phyloP scores from a whole-genome alignment of 371 early-diverging fungal species.

The Umbelopsis sp. region DNA sequence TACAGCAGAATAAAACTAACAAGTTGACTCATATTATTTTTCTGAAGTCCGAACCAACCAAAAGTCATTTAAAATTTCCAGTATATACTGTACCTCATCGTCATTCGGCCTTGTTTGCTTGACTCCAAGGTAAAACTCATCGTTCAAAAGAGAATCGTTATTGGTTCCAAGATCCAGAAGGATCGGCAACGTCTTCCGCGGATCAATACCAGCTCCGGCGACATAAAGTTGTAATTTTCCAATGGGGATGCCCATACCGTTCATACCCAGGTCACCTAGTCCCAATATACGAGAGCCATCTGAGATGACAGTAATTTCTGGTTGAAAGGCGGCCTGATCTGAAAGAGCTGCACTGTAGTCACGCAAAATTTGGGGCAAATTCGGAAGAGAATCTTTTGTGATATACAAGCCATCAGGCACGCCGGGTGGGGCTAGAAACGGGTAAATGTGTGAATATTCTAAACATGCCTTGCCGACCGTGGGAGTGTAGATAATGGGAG shows the following conservation, averaged over 20 bases:
- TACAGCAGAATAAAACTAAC: slow-evolving; percentile 74
- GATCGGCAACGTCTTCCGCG: slow-evolving; percentile 83
- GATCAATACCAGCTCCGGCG: slow-evolving; percentile 91
- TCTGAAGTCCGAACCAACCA: neutral
- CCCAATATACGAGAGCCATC: slow-evolving; percentile 94
- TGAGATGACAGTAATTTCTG: slow-evolving; percentile 89
- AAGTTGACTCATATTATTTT: neutral
- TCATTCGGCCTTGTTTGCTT: slow-evolving; percentile 51
- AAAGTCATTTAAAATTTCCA: neutral
- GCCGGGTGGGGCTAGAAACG: slow-evolving; percentile 76
- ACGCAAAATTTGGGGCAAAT: slow-evolving; percentile 66
- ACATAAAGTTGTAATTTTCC: slow-evolving; percentile 93
- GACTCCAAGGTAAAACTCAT: slow-evolving; percentile 86
- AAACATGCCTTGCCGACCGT: slow-evolving; percentile 91
- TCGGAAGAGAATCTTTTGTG: slow-evolving; percentile 65
- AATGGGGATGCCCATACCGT: slow-evolving; percentile 93
- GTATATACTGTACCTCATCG: slow-evolving; percentile 40
- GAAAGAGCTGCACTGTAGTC: slow-evolving; percentile 52
- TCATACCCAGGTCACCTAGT: slow-evolving; percentile 88
- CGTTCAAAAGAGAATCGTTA: slow-evolving; percentile 72
- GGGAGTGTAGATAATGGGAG: slow-evolving; percentile 91
- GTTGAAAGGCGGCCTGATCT: slow-evolving; percentile 25
- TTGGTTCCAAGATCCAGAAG: slow-evolving; percentile 89
- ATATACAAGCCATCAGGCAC: slow-evolving; percentile 84
- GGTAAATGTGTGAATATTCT: slow-evolving; percentile 87